Evolutionary conservation across 148 eudicot species (phyloP), one percentile per base, ranked within the genome.

Genomic region (Selenicereus undatus): DNA sequence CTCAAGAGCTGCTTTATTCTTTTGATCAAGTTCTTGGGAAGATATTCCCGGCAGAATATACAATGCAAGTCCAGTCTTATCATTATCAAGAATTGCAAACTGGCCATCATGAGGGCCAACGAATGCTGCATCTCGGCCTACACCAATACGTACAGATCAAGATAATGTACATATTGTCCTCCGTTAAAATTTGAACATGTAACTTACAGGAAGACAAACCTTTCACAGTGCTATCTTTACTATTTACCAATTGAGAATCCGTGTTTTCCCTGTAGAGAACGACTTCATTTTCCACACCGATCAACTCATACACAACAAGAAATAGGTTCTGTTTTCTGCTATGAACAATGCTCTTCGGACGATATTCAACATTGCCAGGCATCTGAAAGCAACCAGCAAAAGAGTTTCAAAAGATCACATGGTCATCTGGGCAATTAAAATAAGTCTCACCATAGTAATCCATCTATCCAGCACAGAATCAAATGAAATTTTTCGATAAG

Each of bases 221-320:
- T 88, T 93, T 93, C 58, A 91, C 82, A 51, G 97, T 92, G 84
- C 87, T 91, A 73, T 85, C 86, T 90, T 95, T 95, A 75, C 93
- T 90, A 76, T 93, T 95, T 21, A 91, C 91, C 76, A 86, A 72
- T 71, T 83, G 91, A 73, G 93, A 42, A 78, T 88, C 91, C 24
- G 97, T 95, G 83, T 93, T 95, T 85, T 95, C 99, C 90, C 94
- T 87, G 82, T 95, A 95, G 64, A 95, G 87, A 45, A 91, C 91
- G 58, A 95, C 93, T 85, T 95, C 99, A 88, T 89, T 86, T 77
- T 89, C 79, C 32, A 87, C 69, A 66, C 91, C 89, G 84, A 81
- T 91, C 77, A 91, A 89, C 90, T 91, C 94, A 77, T 89, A 90
- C 84, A 91, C 88, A 71, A 88, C 86, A 75, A 92, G 89, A 82